Evolutionary conservation across 768 basidiomycete species (phyloP).

Genomic region (Pulveroboletus sp.): DNA sequence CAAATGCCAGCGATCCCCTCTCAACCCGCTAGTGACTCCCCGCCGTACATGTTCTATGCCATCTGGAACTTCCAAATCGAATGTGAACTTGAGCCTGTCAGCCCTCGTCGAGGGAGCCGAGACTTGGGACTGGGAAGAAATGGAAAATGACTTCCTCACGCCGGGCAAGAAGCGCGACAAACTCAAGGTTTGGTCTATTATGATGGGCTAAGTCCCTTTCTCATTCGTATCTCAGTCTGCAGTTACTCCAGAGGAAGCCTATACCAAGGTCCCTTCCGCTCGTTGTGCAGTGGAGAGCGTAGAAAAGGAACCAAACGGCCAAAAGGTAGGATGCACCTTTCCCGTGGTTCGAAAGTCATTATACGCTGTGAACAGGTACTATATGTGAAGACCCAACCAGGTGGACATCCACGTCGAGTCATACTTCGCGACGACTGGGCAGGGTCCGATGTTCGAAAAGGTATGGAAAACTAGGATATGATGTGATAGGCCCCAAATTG

Average conservation of each 20-base stretch:
- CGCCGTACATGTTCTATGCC: slow-evolving; percentile 12
- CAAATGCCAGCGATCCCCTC: slow-evolving; percentile 17
- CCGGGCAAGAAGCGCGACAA: slow-evolving; percentile 38
- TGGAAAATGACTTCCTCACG: slow-evolving; percentile 45
- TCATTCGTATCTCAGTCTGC: slow-evolving; percentile 14
- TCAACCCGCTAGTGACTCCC: slow-evolving; percentile 11
- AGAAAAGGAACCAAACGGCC: slow-evolving; percentile 28
- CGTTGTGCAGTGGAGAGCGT: slow-evolving; percentile 56
- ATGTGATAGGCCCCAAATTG: not conserved
- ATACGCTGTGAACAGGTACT: slow-evolving; percentile 40
- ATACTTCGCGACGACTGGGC: slow-evolving; percentile 78
- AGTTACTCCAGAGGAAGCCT: slow-evolving; percentile 11
- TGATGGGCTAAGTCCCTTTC: not conserved
- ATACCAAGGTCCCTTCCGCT: slow-evolving; percentile 39
- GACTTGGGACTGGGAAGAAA: slow-evolving; percentile 66
- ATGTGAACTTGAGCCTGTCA: slow-evolving; percentile 40
- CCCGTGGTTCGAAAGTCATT: not conserved
- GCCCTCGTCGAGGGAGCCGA: slow-evolving; percentile 60
- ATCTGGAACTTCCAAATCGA: not conserved
- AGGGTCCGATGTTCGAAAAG: slow-evolving; percentile 53
- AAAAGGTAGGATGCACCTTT: slow-evolving; percentile 16
- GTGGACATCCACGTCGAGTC: slow-evolving; percentile 43
- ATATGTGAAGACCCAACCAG: slow-evolving; percentile 41
- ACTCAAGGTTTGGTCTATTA: slow-evolving; percentile 16
- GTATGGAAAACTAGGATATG: slow-evolving; percentile 34